A percentile compares a stretch with the other conserved stretches of the same genome.
Conservation (phyloP, 208 protist species). For the Spironucleus salmonicida region DNA sequence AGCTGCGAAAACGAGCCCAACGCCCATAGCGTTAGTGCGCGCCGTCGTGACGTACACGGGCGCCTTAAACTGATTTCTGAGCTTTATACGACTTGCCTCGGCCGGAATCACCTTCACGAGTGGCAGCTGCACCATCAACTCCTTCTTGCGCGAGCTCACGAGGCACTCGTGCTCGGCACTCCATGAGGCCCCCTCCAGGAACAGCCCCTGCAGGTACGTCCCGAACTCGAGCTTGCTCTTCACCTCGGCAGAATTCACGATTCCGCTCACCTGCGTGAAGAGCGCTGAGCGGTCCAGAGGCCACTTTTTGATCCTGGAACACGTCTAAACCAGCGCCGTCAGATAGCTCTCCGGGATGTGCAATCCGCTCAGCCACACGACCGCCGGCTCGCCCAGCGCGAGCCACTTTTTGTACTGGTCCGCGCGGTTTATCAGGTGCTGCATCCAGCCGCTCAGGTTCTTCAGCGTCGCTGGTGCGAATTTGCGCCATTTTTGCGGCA, state of each 20-base stretch:
- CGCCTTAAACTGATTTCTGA: conserved; percentile 73
- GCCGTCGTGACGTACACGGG: conserved; percentile 93
- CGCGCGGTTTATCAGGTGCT: conserved; percentile 70
- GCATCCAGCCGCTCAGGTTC: conserved; percentile 77
- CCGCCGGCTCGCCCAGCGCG: conserved; percentile 72
- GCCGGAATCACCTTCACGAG: conserved; percentile 87
- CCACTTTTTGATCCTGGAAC: conserved; percentile 83
- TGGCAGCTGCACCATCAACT: conserved; percentile 79
- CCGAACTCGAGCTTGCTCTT: conserved; percentile 61
- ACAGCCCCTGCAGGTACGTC: conserved; percentile 82
- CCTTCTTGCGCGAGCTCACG: conserved; percentile 70
- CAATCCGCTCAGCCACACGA: conserved; percentile 94
- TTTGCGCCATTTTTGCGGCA: conserved; percentile 72
- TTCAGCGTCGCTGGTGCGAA: conserved; percentile 77
- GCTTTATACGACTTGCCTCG: conserved; percentile 68
- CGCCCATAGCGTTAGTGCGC: conserved; percentile 77
- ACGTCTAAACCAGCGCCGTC: conserved; percentile 86
- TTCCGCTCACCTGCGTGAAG: conserved; percentile 59
- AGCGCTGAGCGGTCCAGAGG: conserved; percentile 69
- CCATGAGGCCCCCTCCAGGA: conserved; percentile 84
- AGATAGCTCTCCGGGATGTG: conserved; percentile 91
- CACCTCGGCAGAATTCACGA: conserved; percentile 54
- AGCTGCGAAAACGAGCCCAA: conserved; percentile 88
- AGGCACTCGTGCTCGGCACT: conserved; percentile 63
- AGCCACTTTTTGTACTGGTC: conserved; percentile 81